A percentile compares a stretch with the other conserved stretches of the same genome.
These are phyloP conservation scores for Diaporthe sp. DNA, from an alignment of 2,329 filamentous ascomycete species.

Conservation along the genomic window DNA sequence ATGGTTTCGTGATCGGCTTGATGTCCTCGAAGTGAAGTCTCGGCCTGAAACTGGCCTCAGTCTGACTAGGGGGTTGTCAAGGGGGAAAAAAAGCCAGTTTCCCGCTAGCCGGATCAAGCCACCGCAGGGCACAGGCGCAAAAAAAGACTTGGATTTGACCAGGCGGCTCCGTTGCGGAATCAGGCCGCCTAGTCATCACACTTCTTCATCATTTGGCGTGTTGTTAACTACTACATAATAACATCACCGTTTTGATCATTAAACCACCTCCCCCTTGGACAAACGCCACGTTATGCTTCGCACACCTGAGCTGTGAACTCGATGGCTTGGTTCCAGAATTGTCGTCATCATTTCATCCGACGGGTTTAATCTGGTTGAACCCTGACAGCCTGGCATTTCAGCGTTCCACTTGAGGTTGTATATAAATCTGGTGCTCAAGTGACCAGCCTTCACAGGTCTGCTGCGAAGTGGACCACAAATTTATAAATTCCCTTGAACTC, in stretches of 20 bases:
- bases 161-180: background rate
- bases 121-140: background rate
- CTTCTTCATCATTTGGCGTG: background rate
- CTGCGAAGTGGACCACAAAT: too few relatives aligned
- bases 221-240: background rate
- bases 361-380: background rate
- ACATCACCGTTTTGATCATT: background rate
- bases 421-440: background rate
- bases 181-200: background rate
- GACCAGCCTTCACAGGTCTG: too few relatives aligned
- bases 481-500: background rate
- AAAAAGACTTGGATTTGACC: background rate
- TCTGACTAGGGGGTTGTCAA: background rate
- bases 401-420: too few relatives aligned
- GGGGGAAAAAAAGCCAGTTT: constrained; percentile 13
- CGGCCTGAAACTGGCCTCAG: background rate
- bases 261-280: background rate
- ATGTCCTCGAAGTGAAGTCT: background rate
- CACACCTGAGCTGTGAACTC: background rate
- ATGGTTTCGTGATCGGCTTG: background rate
- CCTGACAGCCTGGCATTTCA: background rate
- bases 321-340: background rate
- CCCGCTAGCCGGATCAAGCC: constrained; percentile 25
- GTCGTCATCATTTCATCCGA: background rate
- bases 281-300: background rate